Evolutionary conservation across 352 stramenopile genomes (phyloP).

Genomic region (Pythium diclinum): DNA sequence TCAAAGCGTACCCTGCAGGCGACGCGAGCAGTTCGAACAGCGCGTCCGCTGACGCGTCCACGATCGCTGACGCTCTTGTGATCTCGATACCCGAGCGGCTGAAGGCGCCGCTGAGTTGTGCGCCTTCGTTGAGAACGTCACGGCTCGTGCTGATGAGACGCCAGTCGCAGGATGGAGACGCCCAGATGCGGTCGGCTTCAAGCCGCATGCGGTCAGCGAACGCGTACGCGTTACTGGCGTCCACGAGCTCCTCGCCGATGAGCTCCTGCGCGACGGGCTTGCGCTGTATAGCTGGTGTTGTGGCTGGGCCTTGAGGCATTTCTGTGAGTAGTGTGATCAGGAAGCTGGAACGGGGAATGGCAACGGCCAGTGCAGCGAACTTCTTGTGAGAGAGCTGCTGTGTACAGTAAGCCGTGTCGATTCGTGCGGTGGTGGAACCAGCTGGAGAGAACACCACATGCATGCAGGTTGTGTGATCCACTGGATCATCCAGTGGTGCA

Average conservation of each 20-base stretch:
- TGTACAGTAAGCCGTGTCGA: too few species aligned
- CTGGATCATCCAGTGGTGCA: too few species aligned
- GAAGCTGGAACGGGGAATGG: background rate
- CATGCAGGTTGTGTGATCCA: too few species aligned
- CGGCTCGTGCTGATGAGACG: constrained; percentile 22
- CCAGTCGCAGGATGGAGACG: constrained; percentile 11
- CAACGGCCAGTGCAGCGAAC: background rate
- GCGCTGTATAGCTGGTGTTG: background rate
- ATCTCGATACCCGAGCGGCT: constrained; percentile 18
- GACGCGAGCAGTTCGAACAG: constrained; percentile 35
- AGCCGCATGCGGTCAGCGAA: constrained; percentile 30
- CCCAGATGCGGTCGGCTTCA: constrained; percentile 32
- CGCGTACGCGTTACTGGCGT: constrained; percentile 20
- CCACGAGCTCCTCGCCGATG: constrained; percentile 31
- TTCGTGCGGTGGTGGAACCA: background rate
- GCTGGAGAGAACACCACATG: background rate
- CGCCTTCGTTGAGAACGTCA: constrained; percentile 17
- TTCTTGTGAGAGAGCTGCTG: background rate
- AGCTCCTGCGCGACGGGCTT: constrained; percentile 10
- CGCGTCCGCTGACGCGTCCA: constrained; percentile 22
- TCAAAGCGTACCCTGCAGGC: constrained; percentile 29
- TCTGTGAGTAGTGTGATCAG: background rate
- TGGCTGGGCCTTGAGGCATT: background rate
- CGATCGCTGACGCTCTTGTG: constrained; percentile 19
- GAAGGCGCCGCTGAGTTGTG: constrained; percentile 26